Percentiles rank a stretch among this genome's conserved stretches.
Evolutionary conservation across 2,329 filamentous ascomycete genomes (phyloP).

Genomic region (Nemania sp.): DNA sequence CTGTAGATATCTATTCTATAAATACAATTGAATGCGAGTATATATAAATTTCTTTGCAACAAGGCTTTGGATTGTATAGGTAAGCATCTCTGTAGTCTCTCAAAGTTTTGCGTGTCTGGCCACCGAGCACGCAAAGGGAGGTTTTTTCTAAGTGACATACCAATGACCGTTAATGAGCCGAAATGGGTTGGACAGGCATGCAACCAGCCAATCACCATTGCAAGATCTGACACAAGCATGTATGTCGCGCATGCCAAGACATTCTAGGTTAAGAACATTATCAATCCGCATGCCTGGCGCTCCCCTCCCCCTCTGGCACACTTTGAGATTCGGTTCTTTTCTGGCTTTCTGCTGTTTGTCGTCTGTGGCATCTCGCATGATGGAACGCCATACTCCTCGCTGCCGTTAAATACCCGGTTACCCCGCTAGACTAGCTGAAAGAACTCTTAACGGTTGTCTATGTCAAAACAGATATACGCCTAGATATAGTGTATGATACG

Average conservation of each 20-base stretch:
- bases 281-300: constrained; percentile 16
- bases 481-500: background rate
- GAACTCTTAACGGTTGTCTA: background rate
- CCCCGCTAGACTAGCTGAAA: background rate
- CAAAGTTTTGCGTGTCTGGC: background rate
- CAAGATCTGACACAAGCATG: constrained; percentile 27
- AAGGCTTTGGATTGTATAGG: background rate
- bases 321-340: background rate
- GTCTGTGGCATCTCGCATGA: background rate
- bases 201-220: constrained; percentile 29
- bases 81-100: too few relatives aligned
- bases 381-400: background rate
- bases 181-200: constrained; percentile 1
- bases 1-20: background rate
- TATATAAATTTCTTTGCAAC: background rate
- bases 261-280: constrained; percentile 11
- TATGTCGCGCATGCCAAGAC: constrained; percentile 39
- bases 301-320: constrained; percentile 11
- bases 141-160: background rate
- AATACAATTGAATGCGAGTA: background rate
- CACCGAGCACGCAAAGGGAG: too few relatives aligned
- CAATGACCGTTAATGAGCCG: constrained; percentile 17
- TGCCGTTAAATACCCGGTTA: background rate
- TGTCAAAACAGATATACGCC: background rate
- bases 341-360: background rate